These are phyloP conservation scores for Aristolochia fimbriata DNA, from an alignment of 164 flowering plant species.

Conservation along the genomic window DNA sequence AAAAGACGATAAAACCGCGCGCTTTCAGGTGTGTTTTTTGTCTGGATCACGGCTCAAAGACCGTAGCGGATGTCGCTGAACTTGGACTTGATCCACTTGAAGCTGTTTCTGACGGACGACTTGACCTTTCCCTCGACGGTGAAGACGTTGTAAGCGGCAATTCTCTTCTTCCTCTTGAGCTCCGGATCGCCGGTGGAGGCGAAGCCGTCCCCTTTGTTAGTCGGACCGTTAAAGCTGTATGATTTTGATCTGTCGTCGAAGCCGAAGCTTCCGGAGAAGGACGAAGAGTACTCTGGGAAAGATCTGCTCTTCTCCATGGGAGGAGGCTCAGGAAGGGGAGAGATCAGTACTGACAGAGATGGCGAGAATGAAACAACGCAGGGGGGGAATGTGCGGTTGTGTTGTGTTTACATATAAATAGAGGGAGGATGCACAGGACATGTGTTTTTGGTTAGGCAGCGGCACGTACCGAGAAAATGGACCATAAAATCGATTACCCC, in stretches of 20 bases:
- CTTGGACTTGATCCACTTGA: constrained; percentile 83
- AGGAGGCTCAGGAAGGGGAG: not conserved
- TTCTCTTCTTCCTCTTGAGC: constrained; percentile 62
- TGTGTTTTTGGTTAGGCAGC: too few relatives aligned
- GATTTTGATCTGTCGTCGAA: constrained; percentile 28
- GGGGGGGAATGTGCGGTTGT: not conserved
- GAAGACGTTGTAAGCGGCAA: constrained; percentile 55
- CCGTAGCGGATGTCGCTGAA: constrained; percentile 38
- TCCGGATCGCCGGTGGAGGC: constrained; percentile 41
- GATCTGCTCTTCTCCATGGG: constrained; percentile 59
- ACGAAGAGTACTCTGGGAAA: constrained; percentile 35
- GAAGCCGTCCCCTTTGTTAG: constrained; percentile 27
- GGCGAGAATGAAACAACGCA: too few relatives aligned
- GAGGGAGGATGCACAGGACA: not conserved
- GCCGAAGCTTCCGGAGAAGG: constrained; percentile 29
- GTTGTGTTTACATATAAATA: not conserved
- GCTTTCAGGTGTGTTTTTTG: not conserved
- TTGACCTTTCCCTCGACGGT: constrained; percentile 56
- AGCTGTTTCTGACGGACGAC: constrained; percentile 48
- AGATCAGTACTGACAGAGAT: not conserved
- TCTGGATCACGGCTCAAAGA: constrained; percentile 1
- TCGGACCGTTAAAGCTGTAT: constrained; percentile 61
- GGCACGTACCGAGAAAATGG: too few relatives aligned
- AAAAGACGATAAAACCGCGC: too few relatives aligned
- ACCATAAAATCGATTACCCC: too few relatives aligned